Base-by-base conservation (phyloP, 2,329 filamentous ascomycete genomes). In the Amauroascus niger region DNA sequence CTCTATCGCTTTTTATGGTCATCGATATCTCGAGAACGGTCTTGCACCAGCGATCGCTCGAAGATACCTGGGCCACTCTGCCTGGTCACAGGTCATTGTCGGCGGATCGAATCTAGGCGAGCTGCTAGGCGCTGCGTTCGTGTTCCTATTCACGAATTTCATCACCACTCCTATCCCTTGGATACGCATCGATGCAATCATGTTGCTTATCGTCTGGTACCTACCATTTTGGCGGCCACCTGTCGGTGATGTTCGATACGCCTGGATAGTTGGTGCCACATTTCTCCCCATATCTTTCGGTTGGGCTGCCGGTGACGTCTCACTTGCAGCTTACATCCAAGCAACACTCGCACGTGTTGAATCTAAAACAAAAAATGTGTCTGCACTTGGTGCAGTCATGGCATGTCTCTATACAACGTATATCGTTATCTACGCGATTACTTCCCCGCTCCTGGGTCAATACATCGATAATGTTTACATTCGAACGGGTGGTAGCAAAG, bases 231-330 rank as follows among this genome's bases (percentile, higher is more conserved):
- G 74, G 73, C 61, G 67, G 39, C 74, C 74, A 1, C 67, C 67
- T 0, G 48, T 57, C 2, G 65, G 65, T 37, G 61, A 74, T 4
- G 72, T 75, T 8, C 60, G 63, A 0, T 69, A 75, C 55, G 74
- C 74, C 3, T 77, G 71, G 74, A 69, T 72, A 14, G 68, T 72
- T 22, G 73, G 69, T 1, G 72, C 69, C 2, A 72, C 72, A 0
- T 74, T 77, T 54, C 63, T 75, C 20, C 74, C 74, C 1, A 68
- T 75, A 48, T 71, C 69, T 2, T 75, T 76, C 49, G 74, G 74
- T 18, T 78, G 75, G 75, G 75, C 75, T 0, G 75, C 75, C 3
- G 74, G 75, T 13, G 75, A 78, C 52, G 74, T 77, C 13, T 76
- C 73, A 3, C 69, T 77, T 0, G 72, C 72, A 1, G 75, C 75